phyloP scores from a whole-genome alignment of 768 basidiomycete species.

The Mycena galopus region DNA sequence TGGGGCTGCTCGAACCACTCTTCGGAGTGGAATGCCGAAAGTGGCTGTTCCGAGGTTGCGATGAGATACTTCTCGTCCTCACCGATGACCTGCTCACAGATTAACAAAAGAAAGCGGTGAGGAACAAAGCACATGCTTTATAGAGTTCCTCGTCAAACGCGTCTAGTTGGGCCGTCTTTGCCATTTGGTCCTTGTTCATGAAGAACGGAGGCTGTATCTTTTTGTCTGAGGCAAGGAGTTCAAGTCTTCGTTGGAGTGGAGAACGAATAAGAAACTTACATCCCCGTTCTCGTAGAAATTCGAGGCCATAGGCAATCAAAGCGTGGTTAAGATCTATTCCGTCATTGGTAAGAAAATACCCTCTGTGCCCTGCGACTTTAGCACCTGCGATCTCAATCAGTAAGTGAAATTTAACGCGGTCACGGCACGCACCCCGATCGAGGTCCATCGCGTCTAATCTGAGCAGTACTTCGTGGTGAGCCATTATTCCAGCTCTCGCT shows the following conservation, averaged over 20 bases:
- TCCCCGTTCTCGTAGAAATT: constrained; percentile 84
- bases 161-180: constrained; percentile 96
- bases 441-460: constrained; percentile 96
- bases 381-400: constrained; percentile 63
- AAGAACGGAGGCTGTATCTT: constrained; percentile 98
- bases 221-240: constrained; percentile 60
- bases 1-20: constrained; percentile 98
- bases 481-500: constrained; percentile 82
- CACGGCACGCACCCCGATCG: constrained; percentile 81
- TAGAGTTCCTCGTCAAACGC: constrained; percentile 99
- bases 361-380: constrained; percentile 95
- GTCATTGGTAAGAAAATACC: constrained; percentile 95
- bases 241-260: background rate
- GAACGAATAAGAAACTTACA: constrained; percentile 43
- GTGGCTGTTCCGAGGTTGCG: constrained; percentile 98
- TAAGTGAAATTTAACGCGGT: background rate
- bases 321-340: constrained; percentile 98
- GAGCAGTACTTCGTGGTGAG: constrained; percentile 97
- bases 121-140: constrained; percentile 69
- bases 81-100: constrained; percentile 74
- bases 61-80: constrained; percentile 99
- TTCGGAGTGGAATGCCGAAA: constrained; percentile 94
- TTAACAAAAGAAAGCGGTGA: background rate
- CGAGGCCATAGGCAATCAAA: constrained; percentile 92
- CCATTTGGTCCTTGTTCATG: constrained; percentile 98